These are phyloP conservation scores for Pestalotiopsis fici DNA, from an alignment of 2,329 filamentous ascomycete species.

Conservation along the genomic window DNA sequence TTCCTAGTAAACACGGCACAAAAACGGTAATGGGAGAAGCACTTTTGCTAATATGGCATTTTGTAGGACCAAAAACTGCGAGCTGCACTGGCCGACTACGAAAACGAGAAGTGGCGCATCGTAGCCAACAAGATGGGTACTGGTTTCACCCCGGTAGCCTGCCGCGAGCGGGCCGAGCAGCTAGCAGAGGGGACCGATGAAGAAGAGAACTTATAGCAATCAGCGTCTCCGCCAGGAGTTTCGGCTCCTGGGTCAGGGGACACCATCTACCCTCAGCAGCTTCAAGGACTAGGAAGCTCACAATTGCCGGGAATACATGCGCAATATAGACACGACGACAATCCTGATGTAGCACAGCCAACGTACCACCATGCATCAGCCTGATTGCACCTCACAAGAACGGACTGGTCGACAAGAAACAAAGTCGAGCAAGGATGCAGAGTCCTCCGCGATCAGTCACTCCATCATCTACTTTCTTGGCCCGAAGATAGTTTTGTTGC, in stretches of 20 bases:
- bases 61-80: conserved; percentile 74
- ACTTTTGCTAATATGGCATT: neutral
- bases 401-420: neutral
- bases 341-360: conserved; percentile 1
- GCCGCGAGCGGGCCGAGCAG: conserved; percentile 76
- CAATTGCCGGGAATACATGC: neutral
- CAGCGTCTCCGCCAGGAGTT: conserved; percentile 51
- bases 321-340: conserved; percentile 8
- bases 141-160: conserved; percentile 84
- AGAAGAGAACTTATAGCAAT: conserved; percentile 53
- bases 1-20: neutral
- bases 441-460: neutral
- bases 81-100: conserved; percentile 78
- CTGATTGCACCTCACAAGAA: neutral
- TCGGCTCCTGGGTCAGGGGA: conserved; percentile 47
- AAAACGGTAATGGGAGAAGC: neutral
- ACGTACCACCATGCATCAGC: neutral
- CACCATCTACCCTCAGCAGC: conserved; percentile 45
- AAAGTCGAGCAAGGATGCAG: neutral
- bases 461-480: neutral
- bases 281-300: conserved; percentile 29
- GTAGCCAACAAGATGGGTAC: conserved; percentile 88
- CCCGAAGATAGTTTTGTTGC: neutral
- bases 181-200: conserved; percentile 44
- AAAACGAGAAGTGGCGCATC: conserved; percentile 91